Conservation (phyloP, 805 yeast genomes). For the Suhomyces xylopsoci region DNA sequence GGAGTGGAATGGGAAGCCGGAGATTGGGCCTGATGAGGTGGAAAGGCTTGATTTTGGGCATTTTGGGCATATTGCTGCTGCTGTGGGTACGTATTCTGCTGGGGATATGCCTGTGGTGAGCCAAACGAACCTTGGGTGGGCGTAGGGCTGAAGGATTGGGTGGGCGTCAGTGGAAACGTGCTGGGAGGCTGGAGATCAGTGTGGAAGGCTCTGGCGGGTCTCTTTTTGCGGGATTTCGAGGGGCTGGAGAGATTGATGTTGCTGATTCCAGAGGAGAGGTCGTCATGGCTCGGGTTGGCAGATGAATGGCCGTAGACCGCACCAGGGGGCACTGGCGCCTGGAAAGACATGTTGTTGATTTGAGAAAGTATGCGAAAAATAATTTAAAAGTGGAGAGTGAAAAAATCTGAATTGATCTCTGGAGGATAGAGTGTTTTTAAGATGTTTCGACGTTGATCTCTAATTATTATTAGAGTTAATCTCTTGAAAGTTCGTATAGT, state of each 20-base stretch:
- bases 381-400: not conserved
- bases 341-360: constrained; percentile 7
- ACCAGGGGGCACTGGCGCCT: constrained; percentile 6
- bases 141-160: not conserved
- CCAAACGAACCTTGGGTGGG: not conserved
- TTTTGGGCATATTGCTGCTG: not conserved
- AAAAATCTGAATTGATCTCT: not conserved
- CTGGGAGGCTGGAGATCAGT: constrained; percentile 16
- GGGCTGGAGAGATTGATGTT: constrained; percentile 8
- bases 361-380: not conserved
- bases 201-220: constrained; percentile 31
- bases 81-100: not conserved
- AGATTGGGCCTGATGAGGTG: not conserved
- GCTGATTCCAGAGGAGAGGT: constrained; percentile 5
- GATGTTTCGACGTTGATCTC: not conserved
- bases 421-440: not conserved
- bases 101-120: not conserved
- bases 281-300: constrained; percentile 3
- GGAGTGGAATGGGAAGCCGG: not conserved
- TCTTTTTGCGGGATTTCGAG: constrained; percentile 21
- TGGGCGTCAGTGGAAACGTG: not conserved
- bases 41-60: not conserved
- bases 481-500: not conserved
- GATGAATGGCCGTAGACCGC: not conserved
- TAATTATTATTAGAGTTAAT: no score